Percentiles rank a stretch among this genome's conserved stretches.
These are phyloP conservation scores for Nigrospora oryzae DNA, from an alignment of 2,329 filamentous ascomycete species.

Conservation along the genomic window DNA sequence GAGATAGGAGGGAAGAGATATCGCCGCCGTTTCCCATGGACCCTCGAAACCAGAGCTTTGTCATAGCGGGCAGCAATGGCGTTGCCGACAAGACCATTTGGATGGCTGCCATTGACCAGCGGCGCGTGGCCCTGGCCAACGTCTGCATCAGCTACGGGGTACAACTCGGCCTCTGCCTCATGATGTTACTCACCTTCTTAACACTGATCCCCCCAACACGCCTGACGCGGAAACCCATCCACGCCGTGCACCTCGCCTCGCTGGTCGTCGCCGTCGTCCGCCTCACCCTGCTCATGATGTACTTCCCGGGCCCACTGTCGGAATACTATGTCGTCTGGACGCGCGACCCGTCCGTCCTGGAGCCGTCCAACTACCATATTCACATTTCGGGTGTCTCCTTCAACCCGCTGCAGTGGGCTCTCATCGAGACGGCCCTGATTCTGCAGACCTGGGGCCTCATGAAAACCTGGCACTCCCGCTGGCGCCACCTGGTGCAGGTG, in stretches of 20 bases:
- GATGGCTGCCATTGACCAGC: conserved; percentile 12
- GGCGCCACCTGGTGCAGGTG: conserved; percentile 13
- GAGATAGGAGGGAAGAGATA: too few relatives aligned
- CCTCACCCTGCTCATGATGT: conserved; percentile 45
- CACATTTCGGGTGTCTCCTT: conserved; percentile 31
- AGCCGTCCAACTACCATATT: conserved; percentile 22
- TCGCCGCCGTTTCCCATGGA: conserved; percentile 1
- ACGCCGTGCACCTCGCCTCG: conserved; percentile 54
- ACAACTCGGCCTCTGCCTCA: conserved; percentile 60
- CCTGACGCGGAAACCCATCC: conserved; percentile 49
- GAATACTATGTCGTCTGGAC: conserved; percentile 53
- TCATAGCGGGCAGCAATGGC: conserved; percentile 10
- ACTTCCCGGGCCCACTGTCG: conserved; percentile 51
- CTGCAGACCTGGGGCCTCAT: conserved; percentile 46
- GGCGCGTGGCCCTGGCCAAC: conserved; percentile 17
- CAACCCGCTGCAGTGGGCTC: conserved; percentile 32
- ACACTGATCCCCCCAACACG: conserved; percentile 59
- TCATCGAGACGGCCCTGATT: conserved; percentile 37
- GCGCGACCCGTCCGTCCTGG: conserved; percentile 43
- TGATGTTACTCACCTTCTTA: conserved; percentile 58
- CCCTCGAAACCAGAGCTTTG: conserved; percentile 15
- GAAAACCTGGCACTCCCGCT: conserved; percentile 31
- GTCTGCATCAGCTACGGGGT: conserved; percentile 55
- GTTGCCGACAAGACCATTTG: conserved; percentile 8
- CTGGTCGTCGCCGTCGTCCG: conserved; percentile 55